These are phyloP conservation scores for Lipomyces spencermartinsiae DNA, from an alignment of 805 yeast species.

Conservation along the genomic window DNA sequence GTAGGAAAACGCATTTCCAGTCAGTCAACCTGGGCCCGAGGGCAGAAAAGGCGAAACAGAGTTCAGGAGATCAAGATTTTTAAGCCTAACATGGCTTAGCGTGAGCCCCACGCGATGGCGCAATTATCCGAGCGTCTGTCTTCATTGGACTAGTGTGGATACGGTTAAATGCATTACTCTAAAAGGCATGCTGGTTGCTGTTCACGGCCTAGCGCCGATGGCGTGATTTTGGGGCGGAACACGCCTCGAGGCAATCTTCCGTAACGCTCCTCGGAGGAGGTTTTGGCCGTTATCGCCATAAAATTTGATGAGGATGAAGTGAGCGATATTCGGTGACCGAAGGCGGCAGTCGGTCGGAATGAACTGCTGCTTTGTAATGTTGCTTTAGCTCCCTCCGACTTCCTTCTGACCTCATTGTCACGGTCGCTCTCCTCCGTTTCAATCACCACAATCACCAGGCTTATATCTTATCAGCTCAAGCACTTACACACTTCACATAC, in stretches of 20 bases:
- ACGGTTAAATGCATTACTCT: neutral
- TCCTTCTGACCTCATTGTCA: neutral
- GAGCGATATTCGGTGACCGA: neutral
- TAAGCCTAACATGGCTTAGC: neutral
- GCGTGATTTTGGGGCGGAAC: slow-evolving; percentile 9
- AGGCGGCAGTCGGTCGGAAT: neutral
- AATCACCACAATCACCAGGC: neutral
- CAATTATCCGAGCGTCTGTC: slow-evolving; percentile 5
- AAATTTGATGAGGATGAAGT: neutral
- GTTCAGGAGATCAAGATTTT: neutral
- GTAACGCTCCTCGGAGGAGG: neutral
- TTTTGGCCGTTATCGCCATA: neutral
- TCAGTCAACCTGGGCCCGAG: neutral
- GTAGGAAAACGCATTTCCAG: neutral
- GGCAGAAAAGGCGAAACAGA: neutral
- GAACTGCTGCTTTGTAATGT: neutral
- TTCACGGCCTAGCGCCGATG: neutral
- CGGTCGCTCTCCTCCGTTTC: neutral
- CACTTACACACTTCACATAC: neutral
- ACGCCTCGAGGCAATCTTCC: neutral
- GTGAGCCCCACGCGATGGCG: slow-evolving; percentile 13
- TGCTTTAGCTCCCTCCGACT: neutral
- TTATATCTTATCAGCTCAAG: neutral
- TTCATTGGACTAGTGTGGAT: neutral
- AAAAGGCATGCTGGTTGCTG: neutral